phyloP scores from a whole-genome alignment of 495 filamentous ascomycete species.

The Niebla homalea region DNA sequence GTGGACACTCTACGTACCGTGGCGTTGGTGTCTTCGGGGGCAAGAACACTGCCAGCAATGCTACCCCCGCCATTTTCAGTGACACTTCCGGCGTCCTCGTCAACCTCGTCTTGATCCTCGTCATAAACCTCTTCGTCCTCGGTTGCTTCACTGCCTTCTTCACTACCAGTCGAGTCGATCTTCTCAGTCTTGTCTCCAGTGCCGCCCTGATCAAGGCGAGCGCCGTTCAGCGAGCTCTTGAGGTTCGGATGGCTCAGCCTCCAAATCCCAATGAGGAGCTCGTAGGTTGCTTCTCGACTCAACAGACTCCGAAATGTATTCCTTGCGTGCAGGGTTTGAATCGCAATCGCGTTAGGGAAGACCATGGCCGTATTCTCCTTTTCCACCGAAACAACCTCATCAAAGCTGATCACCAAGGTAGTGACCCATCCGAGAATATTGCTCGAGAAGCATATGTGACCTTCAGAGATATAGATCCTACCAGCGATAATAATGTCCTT shows the following conservation, averaged over 20 bases:
- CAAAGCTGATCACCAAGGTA: slow-evolving; percentile 92
- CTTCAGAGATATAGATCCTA: slow-evolving; percentile 89
- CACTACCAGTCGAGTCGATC: slow-evolving; percentile 47
- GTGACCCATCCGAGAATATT: slow-evolving; percentile 98
- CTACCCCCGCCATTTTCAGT: slow-evolving; percentile 48
- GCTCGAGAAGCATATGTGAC: slow-evolving; percentile 95
- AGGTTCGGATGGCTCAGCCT: slow-evolving; percentile 87
- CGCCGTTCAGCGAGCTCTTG: slow-evolving; percentile 78
- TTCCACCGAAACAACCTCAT: slow-evolving; percentile 91
- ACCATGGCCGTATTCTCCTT: slow-evolving; percentile 93
- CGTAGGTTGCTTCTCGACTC: slow-evolving; percentile 89
- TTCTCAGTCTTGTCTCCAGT: slow-evolving; percentile 86
- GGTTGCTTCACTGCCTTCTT: slow-evolving; percentile 35
- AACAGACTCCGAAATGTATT: slow-evolving; percentile 93
- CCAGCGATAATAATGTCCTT: slow-evolving; percentile 92
- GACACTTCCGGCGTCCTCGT: slow-evolving; percentile 44
- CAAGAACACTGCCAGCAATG: slow-evolving; percentile 44
- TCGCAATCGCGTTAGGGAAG: slow-evolving; percentile 95
- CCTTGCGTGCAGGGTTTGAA: slow-evolving; percentile 87
- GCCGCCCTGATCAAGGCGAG: slow-evolving; percentile 60
- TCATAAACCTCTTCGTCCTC: slow-evolving; percentile 61
- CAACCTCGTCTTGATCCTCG: slow-evolving; percentile 55
- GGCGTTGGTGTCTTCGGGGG: slow-evolving; percentile 35
- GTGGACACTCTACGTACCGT: slow-evolving; percentile 56
- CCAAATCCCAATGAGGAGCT: slow-evolving; percentile 95